Evolutionary conservation across 176 grass and related monocot species (phyloP), one percentile per base, ranked within the genome.

Genomic region (Poa annua): DNA sequence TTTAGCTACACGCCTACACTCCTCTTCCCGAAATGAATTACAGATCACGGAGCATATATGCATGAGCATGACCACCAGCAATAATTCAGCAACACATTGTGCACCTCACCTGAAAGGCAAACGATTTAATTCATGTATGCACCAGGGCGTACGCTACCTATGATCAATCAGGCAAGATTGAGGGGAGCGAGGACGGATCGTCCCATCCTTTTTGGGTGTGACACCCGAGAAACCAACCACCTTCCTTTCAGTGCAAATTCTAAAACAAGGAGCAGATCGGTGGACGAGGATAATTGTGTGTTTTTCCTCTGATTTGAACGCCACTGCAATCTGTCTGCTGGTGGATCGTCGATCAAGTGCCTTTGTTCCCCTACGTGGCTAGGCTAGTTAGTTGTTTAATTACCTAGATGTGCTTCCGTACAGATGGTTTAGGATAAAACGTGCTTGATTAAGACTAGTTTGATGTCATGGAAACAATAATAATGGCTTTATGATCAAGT

Each of bases 281-380:
- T 59, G 68, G 80, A 87, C 59, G 74, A 38, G 80, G 87, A 60
- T 78, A 13, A 84, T 76, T 49, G 29, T 65, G 44, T 36, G 79
- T 79, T 83, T 63, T 54, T 34, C 10, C 32, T 25, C 72, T 88
- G 79, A 90, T 90, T 75, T 88, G 91, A 93, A 82, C 49, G 81
- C 88, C 88, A 90, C 81, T 48, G 66, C 44, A 59, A 60, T 81
- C 19, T 93, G 91, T 93, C 88, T 78, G 77, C 66, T 79, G 88
- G 80, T 81, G 66, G 81, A 80, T 78, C 56, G 48, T 78, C 56
- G 48, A 72, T 85, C 11, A 38, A 17, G 26, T 8, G 69, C 42
- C 57, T 65, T 39, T 53, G 80, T 10, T 19, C 57, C 74, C 64
- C 81, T 84, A 89, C 77, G 49, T 1, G 15, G 26, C 8, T 1